Evolutionary conservation across 345 rosid genomes (phyloP).

Genomic region (Anacardium occidentale): DNA sequence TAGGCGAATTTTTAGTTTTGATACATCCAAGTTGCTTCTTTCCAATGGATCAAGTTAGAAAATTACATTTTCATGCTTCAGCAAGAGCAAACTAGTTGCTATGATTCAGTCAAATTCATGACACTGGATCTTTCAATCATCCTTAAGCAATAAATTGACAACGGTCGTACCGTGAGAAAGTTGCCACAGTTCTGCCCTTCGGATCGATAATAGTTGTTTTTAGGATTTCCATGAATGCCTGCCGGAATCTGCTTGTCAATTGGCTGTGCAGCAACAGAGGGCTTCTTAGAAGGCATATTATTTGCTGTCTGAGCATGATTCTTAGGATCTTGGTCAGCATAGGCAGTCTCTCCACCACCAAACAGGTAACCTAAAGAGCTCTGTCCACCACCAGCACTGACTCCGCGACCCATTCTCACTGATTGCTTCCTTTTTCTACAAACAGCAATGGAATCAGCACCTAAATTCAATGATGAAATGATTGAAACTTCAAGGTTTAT

Average conservation of each 20-base stretch:
- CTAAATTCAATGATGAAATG: neutral
- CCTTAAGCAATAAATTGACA: neutral
- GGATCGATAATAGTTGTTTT: constrained; percentile 66
- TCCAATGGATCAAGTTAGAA: neutral
- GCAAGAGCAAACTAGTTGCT: neutral
- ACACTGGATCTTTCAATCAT: neutral
- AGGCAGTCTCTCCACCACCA: constrained; percentile 54
- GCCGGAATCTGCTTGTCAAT: constrained; percentile 61
- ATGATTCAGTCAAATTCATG: neutral
- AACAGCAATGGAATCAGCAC: neutral
- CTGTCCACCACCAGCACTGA: constrained; percentile 79
- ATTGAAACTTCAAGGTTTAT: neutral
- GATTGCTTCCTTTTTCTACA: neutral
- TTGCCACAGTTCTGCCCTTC: constrained; percentile 83
- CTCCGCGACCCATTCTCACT: constrained; percentile 71
- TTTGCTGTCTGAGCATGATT: constrained; percentile 24
- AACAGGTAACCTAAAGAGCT: constrained; percentile 81
- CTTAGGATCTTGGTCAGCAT: constrained; percentile 29
- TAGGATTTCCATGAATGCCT: constrained; percentile 51
- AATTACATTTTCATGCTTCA: neutral
- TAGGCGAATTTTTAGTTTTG: neutral
- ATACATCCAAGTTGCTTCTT: neutral
- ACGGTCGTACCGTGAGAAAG: constrained; percentile 61
- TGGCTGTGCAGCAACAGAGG: constrained; percentile 32
- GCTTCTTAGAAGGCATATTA: constrained; percentile 23